These are phyloP conservation scores for Cicer pinnatifidum DNA, from an alignment of 306 rosid genomes.

Conservation along the genomic window DNA sequence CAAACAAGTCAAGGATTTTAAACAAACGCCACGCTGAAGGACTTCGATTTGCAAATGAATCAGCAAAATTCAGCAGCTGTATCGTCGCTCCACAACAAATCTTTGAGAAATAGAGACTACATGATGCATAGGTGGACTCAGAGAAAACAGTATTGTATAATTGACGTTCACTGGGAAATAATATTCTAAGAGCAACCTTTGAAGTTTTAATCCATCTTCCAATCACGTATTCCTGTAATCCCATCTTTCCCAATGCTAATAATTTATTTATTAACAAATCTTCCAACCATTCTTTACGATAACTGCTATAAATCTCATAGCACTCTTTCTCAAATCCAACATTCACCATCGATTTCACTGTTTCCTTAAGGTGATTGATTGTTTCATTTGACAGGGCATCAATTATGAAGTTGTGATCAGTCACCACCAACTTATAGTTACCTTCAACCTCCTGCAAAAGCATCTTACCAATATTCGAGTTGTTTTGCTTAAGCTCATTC, in stretches of 20 bases:
- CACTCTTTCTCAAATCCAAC: too few species aligned
- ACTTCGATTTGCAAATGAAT: constrained; percentile 54
- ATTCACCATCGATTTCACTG: too few species aligned
- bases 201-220: too few species aligned
- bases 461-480: neutral
- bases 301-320: constrained; percentile 43
- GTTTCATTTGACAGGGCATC: constrained; percentile 58
- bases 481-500: neutral
- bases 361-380: too few species aligned
- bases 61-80: constrained; percentile 63
- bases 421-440: neutral
- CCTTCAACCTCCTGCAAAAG: neutral
- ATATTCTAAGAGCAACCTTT: constrained; percentile 48
- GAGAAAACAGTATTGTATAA: constrained; percentile 61
- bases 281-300: too few species aligned
- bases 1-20: constrained; percentile 56
- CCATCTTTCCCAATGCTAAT: too few species aligned
- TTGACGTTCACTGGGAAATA: constrained; percentile 69
- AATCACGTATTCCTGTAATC: too few species aligned
- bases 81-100: constrained; percentile 62
- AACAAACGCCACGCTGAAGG: constrained; percentile 58
- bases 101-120: constrained; percentile 66
- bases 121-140: constrained; percentile 56
- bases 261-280: too few species aligned
- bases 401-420: constrained; percentile 57